Conservation (phyloP, 176 grass and related monocot species). For the Raddia guianensis region DNA sequence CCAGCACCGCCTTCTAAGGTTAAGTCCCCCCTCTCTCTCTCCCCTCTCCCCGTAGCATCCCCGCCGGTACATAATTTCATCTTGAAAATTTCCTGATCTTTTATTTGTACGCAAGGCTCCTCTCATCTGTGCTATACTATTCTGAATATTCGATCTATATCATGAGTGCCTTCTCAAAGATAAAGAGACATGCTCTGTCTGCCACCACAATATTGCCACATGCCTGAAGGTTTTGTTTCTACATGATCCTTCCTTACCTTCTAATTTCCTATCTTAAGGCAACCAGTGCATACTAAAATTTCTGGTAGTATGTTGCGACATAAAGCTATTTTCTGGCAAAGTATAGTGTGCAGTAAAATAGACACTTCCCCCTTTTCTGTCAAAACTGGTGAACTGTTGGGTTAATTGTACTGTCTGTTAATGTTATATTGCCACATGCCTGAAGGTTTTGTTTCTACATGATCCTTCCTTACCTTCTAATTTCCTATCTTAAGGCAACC, state of each 20-base stretch:
- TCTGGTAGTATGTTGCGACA: slow-evolving; percentile 57
- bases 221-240: slow-evolving; percentile 79
- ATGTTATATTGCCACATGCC: slow-evolving; percentile 74
- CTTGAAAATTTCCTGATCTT: too few species aligned
- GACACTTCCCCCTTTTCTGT: too few species aligned
- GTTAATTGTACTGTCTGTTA: too few species aligned
- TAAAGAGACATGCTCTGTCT: slow-evolving; percentile 72
- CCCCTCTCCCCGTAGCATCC: too few species aligned
- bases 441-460: slow-evolving; percentile 66
- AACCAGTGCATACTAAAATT: slow-evolving; percentile 50
- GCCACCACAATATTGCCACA: slow-evolving; percentile 60
- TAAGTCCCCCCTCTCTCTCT: too few species aligned
- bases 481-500: slow-evolving; percentile 18
- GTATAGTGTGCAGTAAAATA: too few species aligned
- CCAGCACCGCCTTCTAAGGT: too few species aligned
- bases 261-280: slow-evolving; percentile 17
- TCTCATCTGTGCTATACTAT: slow-evolving; percentile 30
- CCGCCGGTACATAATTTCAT: too few species aligned
- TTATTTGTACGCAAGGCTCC: too few species aligned
- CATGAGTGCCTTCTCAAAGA: slow-evolving; percentile 73
- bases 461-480: slow-evolving; percentile 20
- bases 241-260: slow-evolving; percentile 19
- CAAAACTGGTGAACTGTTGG: too few species aligned
- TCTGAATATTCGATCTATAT: slow-evolving; percentile 39
- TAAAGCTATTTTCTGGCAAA: slow-evolving; percentile 69